Base-by-base conservation (phyloP, 495 filamentous ascomycete species). In the Halenospora varia region DNA sequence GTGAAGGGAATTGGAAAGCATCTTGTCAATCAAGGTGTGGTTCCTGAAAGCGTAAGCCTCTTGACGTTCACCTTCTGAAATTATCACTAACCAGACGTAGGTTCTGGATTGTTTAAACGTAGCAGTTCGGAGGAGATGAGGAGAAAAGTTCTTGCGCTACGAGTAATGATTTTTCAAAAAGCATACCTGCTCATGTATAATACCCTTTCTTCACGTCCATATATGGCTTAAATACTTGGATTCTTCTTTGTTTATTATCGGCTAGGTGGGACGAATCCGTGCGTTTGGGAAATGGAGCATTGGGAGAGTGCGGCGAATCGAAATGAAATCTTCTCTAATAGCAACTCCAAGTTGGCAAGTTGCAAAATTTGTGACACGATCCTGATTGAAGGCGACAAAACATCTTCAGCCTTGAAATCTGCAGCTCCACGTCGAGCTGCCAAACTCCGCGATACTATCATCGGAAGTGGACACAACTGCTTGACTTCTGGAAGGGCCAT, bases 1-100 rank as follows among this genome's bases (percentile, higher is more conserved):
- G 82, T 97, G 1, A 87, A 83, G 63, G 86, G 89, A 0, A 72
- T 99, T 60, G 78, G 82, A 65, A 93, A 89, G 69, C 92, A 96
- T 73, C 73, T 97, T 48, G 85, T 84, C 57, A 95, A 95, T 65
- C 92, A 96, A 69, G 91, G 89, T 23, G 62, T 64, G 4, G 57
- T 67, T 52, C 15, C 65, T 29, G 65, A 64, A 59, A 53, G 55
- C 9, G 65, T 67, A 60, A 60, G 65, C 54, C 35, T 11, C 18
- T 42, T 23, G 9, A 17, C 17, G 2, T 48, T 9, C 42, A 24
- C 10, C n/a, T 39, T 23, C 23, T 22, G 18, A 15, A 9, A 44
- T 18, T 6, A 2, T 17, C 35, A 25, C 55, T 61, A 55, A 66
- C 22, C 39, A 8, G 8, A 18, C 17, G 22, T 45, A 67, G 65